These are phyloP conservation scores for Dictyostelium intermedium DNA, from an alignment of 78 protist genomes.

Conservation along the genomic window DNA sequence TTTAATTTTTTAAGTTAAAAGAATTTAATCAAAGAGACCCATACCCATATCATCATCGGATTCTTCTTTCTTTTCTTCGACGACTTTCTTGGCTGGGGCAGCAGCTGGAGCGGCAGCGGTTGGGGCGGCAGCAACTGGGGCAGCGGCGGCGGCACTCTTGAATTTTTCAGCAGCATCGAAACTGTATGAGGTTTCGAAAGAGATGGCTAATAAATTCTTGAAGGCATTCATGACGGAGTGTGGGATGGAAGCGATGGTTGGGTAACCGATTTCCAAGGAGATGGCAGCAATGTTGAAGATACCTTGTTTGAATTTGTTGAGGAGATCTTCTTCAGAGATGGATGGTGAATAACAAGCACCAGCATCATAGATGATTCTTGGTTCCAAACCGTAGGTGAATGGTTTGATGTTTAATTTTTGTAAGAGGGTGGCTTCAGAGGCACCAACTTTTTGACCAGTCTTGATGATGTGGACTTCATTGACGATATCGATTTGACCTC, in stretches of 20 bases:
- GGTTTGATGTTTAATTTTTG: conserved; percentile 98
- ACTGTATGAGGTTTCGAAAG: conserved; percentile 92
- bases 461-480: conserved; percentile 91
- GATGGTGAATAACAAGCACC: conserved; percentile 93
- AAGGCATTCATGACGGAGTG: conserved; percentile 94
- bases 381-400: conserved; percentile 96
- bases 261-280: conserved; percentile 93
- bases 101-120: conserved; percentile 85
- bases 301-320: conserved; percentile 79
- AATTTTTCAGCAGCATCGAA: conserved; percentile 90
- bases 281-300: conserved; percentile 93
- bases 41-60: conserved; percentile 79
- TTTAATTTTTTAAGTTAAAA: too few species aligned
- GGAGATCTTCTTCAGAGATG: conserved; percentile 92
- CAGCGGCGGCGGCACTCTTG: conserved; percentile 85
- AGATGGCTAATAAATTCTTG: conserved; percentile 95
- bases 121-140: conserved; percentile 82
- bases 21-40: conserved; percentile 1
- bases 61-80: conserved; percentile 81
- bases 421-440: conserved; percentile 98
- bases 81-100: conserved; percentile 60
- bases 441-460: conserved; percentile 96
- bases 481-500: conserved; percentile 98
- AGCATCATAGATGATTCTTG: conserved; percentile 91
- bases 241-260: conserved; percentile 96